These are phyloP conservation scores for Cutaneotrichosporon sp. DNA, from an alignment of 1,284 basidiomycete genomes.

Conservation along the genomic window DNA sequence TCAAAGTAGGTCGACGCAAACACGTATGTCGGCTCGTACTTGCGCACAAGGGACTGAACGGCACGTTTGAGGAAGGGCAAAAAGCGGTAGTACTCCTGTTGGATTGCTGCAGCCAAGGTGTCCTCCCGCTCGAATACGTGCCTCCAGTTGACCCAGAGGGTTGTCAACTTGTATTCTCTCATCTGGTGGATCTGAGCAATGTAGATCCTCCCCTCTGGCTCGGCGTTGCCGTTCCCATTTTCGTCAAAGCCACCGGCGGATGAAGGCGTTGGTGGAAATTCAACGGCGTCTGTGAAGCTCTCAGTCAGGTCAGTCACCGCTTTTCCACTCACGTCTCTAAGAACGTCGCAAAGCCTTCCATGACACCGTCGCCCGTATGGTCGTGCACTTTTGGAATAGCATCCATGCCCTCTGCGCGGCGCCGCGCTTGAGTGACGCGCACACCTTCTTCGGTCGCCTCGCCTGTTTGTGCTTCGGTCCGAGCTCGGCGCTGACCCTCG, in stretches of 20 bases:
- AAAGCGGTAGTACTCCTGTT: slow-evolving; percentile 93
- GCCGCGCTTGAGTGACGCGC: background rate
- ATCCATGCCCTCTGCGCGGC: slow-evolving; percentile 44
- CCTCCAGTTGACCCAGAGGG: slow-evolving; percentile 91
- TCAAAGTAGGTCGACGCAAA: slow-evolving; percentile 67
- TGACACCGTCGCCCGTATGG: slow-evolving; percentile 85
- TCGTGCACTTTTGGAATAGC: slow-evolving; percentile 84
- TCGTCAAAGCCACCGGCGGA: slow-evolving; percentile 61
- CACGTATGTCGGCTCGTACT: slow-evolving; percentile 85
- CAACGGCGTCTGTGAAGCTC: slow-evolving; percentile 76
- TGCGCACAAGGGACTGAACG: slow-evolving; percentile 78
- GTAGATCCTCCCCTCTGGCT: slow-evolving; percentile 59
- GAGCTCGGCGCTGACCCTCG: background rate
- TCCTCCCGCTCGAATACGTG: slow-evolving; percentile 88
- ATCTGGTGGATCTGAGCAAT: slow-evolving; percentile 88
- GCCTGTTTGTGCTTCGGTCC: slow-evolving; percentile 10
- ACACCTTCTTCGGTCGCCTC: slow-evolving; percentile 8
- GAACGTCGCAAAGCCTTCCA: slow-evolving; percentile 84
- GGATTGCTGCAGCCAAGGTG: slow-evolving; percentile 80
- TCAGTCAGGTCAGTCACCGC: too few relatives aligned
- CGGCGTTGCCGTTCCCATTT: background rate
- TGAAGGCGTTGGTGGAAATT: slow-evolving; percentile 66
- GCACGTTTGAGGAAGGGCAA: slow-evolving; percentile 89
- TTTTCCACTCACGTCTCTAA: slow-evolving; percentile 75
- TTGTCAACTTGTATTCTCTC: slow-evolving; percentile 87